phyloP scores from a whole-genome alignment of 441 rosid genomes.

The Erysimum cheiri region DNA sequence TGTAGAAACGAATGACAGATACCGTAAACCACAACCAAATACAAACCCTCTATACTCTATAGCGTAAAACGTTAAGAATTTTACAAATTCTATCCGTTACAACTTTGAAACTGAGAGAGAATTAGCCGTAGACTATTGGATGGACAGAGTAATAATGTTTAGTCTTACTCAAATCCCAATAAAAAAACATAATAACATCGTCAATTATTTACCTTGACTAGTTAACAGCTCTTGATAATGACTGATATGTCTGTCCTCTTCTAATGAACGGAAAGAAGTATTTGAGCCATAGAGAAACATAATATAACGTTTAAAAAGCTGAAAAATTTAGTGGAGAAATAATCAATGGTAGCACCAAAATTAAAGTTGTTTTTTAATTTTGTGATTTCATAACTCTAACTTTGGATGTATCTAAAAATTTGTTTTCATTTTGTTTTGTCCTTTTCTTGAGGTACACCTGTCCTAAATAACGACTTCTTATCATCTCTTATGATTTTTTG shows the following conservation, averaged over 20 bases:
- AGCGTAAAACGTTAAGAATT: too few species aligned
- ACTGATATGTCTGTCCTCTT: constrained; percentile 12
- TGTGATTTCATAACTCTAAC: not conserved
- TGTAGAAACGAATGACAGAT: not conserved
- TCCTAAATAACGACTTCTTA: not conserved
- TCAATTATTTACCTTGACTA: constrained; percentile 7
- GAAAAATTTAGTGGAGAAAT: not conserved
- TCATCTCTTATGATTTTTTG: constrained; percentile 19
- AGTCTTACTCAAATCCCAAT: constrained; percentile 23
- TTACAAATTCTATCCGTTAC: too few species aligned
- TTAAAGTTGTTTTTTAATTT: not conserved
- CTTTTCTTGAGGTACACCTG: constrained; percentile 8
- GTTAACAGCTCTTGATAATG: constrained; percentile 4
- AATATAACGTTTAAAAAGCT: not conserved
- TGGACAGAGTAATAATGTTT: not conserved
- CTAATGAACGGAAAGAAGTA: not conserved
- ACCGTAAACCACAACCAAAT: not conserved
- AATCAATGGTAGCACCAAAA: too few species aligned
- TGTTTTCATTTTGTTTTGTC: constrained; percentile 8
- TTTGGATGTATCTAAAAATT: not conserved
- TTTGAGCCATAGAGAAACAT: not conserved
- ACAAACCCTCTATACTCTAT: too few species aligned
- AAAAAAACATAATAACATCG: constrained; percentile 10
- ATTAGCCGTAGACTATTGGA: not conserved
- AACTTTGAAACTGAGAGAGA: not conserved